A percentile compares a stretch with the other conserved stretches of the same genome.
Evolutionary conservation across 208 protist genomes (phyloP).

Genomic region (Leishmania guyanensis): DNA sequence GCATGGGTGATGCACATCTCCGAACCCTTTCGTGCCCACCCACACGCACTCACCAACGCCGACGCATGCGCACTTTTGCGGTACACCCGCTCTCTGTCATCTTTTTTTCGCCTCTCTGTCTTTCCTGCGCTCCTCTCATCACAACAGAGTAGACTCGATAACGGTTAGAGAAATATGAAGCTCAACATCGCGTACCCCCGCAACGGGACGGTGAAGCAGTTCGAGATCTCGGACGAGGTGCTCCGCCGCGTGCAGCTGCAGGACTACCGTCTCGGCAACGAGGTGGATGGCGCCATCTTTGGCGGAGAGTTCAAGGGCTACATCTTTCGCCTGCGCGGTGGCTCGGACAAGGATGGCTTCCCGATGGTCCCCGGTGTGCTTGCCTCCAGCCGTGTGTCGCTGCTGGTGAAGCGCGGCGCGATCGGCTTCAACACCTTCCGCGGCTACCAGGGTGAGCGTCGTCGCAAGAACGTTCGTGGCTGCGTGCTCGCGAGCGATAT

Average conservation of each 20-base stretch:
- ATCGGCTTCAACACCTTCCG: slow-evolving; percentile 92
- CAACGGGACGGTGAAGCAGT: slow-evolving; percentile 91
- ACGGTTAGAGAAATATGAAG: slow-evolving; percentile 71
- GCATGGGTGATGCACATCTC: background rate
- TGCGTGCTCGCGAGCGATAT: slow-evolving; percentile 98
- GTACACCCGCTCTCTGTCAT: background rate
- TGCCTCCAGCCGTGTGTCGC: slow-evolving; percentile 95
- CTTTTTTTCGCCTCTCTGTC: background rate
- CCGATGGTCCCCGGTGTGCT: slow-evolving; percentile 99
- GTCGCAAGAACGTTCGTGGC: slow-evolving; percentile 98
- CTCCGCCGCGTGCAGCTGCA: slow-evolving; percentile 83
- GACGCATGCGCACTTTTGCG: background rate
- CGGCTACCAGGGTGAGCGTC: slow-evolving; percentile 96
- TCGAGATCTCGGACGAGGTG: slow-evolving; percentile 84
- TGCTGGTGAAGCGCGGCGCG: slow-evolving; percentile 96
- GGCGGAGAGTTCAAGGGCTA: slow-evolving; percentile 94
- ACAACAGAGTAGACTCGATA: slow-evolving; percentile 4
- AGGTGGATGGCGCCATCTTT: slow-evolving; percentile 78
- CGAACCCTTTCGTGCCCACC: background rate
- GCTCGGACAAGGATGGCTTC: slow-evolving; percentile 99
- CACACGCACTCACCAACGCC: background rate
- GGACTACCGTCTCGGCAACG: slow-evolving; percentile 86
- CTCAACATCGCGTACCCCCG: slow-evolving; percentile 90
- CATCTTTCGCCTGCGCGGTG: slow-evolving; percentile 98
- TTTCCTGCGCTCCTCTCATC: background rate